Evolutionary conservation across 1,139 yeast genomes (phyloP), one percentile per base, ranked within the genome.

Genomic region (Pneumocystis murina): DNA sequence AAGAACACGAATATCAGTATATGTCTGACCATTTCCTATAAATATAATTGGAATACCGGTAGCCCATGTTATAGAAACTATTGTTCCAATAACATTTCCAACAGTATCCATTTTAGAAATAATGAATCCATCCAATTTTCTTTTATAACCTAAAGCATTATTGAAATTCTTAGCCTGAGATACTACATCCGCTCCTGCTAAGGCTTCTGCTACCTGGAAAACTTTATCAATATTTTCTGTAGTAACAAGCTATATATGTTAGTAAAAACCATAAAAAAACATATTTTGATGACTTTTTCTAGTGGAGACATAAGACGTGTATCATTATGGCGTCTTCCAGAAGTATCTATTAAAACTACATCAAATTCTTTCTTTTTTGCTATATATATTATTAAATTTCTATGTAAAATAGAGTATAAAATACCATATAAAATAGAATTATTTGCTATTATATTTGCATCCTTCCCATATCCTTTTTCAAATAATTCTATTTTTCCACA

Each of bases 161-260:
- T 92, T 91, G 76, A 92, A 92, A 72, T 92, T 91, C 64, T 82
- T 82, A 0, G 98, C 98, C 73, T 92, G 98, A 72, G 87, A 89
- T 4, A 92, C 97, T 0, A 97, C 89, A 72, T 92, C 98, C 0
- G 97, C 91, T 28, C 98, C 98, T 1, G 91, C 98, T 61, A 92
- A 79, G 0, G 98, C 98, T 74, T 92, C 98, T 59, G 97, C 98
- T 24, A 92, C 98, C 97, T 92, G 92, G 71, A 92, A 90, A 71
- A 92, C 91, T 75, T 88, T 91, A 75, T 92, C 94, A 0, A 98
- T 98, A 66, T 88, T 82, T 2, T 97, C 97, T 62, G 95, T 91
- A 71, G 87, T 91, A 38, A 97, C 97, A 75, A 92, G 94, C 60
- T 61, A 35, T 12, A 60, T 17, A 61, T 24, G 17, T 60, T 38